A percentile compares a stretch with the other conserved stretches of the same genome.
These are phyloP conservation scores for Solanum sparsipilum DNA, from an alignment of 257 asterid species.

Conservation along the genomic window DNA sequence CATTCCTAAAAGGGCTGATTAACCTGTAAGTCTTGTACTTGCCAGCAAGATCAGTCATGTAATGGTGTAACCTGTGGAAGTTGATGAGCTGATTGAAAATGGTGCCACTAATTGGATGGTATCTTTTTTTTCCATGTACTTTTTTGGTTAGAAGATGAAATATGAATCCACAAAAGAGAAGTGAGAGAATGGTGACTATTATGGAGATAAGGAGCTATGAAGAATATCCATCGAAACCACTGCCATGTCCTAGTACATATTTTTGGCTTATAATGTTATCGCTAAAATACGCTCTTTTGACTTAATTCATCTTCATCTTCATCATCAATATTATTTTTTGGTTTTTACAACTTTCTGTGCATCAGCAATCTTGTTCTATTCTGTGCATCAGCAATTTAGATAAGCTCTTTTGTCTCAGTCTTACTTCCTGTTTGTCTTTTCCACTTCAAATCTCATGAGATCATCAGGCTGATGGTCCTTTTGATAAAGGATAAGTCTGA, in stretches of 20 bases:
- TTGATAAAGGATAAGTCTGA: neutral
- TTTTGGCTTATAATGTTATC: neutral
- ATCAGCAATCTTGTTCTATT: no score
- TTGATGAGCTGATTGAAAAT: constrained; percentile 38
- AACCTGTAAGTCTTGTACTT: constrained; percentile 50
- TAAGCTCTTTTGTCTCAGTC: neutral
- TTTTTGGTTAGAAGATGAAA: constrained; percentile 2
- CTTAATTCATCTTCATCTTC: neutral
- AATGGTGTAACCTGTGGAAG: constrained; percentile 50
- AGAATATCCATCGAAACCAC: constrained; percentile 7
- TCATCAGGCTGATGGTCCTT: neutral
- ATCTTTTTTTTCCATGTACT: constrained; percentile 19
- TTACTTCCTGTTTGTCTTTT: neutral
- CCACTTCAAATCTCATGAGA: neutral
- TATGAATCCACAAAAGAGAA: constrained; percentile 5
- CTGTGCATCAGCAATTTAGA: neutral
- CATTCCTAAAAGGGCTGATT: constrained; percentile 35
- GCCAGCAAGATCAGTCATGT: constrained; percentile 55
- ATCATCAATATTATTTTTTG: no score
- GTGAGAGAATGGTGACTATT: constrained; percentile 7
- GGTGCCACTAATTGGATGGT: constrained; percentile 65
- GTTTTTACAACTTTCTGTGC: neutral
- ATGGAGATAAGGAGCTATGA: neutral
- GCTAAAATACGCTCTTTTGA: neutral
- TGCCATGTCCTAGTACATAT: neutral